Evolutionary conservation across 495 filamentous ascomycete genomes (phyloP).

Genomic region (Bacidia rubella): DNA sequence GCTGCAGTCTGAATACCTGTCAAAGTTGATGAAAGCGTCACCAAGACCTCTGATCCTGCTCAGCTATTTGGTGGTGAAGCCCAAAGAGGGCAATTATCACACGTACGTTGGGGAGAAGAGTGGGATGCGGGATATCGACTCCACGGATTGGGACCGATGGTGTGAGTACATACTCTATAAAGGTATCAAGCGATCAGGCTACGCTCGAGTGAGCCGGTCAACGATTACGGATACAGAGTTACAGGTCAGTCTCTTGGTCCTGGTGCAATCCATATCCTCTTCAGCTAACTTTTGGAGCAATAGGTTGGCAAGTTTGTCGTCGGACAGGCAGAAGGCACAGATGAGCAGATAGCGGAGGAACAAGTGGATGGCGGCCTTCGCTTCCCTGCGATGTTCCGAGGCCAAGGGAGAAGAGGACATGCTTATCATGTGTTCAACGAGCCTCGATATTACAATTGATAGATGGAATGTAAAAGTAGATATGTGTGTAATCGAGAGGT

Average conservation of each 20-base stretch:
- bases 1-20: conserved; percentile 75
- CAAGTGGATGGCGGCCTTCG: conserved; percentile 59
- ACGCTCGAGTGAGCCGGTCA: conserved; percentile 74
- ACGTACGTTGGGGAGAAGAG: conserved; percentile 78
- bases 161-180: conserved; percentile 99
- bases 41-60: conserved; percentile 72
- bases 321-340: conserved; percentile 50
- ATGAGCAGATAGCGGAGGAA: conserved; percentile 47
- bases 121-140: conserved; percentile 92
- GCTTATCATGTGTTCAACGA: conserved; percentile 92
- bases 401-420: conserved; percentile 78
- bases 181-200: conserved; percentile 70
- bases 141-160: conserved; percentile 92
- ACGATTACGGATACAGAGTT: conserved; percentile 97
- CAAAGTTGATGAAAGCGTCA: conserved; percentile 74
- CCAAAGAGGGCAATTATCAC: conserved; percentile 90
- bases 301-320: conserved; percentile 89
- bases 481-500: too few species aligned
- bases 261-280: background rate
- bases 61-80: conserved; percentile 85
- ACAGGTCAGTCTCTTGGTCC: conserved; percentile 52
- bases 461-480: background rate
- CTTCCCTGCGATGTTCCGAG: conserved; percentile 82
- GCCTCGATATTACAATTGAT: conserved; percentile 51
- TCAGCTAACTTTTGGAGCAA: too few species aligned